phyloP scores from a whole-genome alignment of 208 protist genomes.

The Trypanosoma rangeli region DNA sequence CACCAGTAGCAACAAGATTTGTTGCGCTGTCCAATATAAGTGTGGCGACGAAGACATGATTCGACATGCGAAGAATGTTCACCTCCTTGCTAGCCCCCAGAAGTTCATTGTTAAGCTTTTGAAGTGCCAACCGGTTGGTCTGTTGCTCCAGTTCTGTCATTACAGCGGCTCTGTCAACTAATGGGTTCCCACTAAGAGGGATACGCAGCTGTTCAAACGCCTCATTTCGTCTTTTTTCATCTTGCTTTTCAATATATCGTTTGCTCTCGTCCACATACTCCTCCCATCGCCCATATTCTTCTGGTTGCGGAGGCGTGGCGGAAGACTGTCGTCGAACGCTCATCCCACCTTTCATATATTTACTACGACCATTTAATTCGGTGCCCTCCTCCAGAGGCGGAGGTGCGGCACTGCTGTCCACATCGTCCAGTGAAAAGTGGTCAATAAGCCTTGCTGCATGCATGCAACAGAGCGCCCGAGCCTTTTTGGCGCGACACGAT shows the following conservation, averaged over 20 bases:
- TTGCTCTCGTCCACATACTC: slow-evolving; percentile 42
- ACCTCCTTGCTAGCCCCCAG: slow-evolving; percentile 38
- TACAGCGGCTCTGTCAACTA: slow-evolving; percentile 55
- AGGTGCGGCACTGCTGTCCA: not conserved
- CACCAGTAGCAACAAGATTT: slow-evolving; percentile 48
- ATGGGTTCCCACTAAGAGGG: slow-evolving; percentile 39
- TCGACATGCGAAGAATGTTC: slow-evolving; percentile 22
- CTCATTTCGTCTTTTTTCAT: slow-evolving; percentile 14
- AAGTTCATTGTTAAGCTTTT: slow-evolving; percentile 49
- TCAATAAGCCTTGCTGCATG: slow-evolving; percentile 73
- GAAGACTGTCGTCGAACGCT: not conserved
- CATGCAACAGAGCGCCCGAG: slow-evolving; percentile 69
- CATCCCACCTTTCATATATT: not conserved
- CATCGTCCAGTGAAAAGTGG: slow-evolving; percentile 40
- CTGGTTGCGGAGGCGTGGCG: slow-evolving; percentile 19
- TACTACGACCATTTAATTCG: not conserved
- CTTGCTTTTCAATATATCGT: slow-evolving; percentile 29
- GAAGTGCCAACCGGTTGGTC: slow-evolving; percentile 28
- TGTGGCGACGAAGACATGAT: slow-evolving; percentile 47
- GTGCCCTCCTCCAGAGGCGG: slow-evolving; percentile 13
- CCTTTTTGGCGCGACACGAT: slow-evolving; percentile 47
- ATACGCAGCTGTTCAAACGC: slow-evolving; percentile 31
- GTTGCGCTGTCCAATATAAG: slow-evolving; percentile 41
- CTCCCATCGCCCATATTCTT: slow-evolving; percentile 34
- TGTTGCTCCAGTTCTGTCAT: slow-evolving; percentile 27